Percentiles rank a stretch among this genome's conserved stretches.
These are phyloP conservation scores for Russula ochroleuca DNA, from an alignment of 768 basidiomycete species.

Conservation along the genomic window DNA sequence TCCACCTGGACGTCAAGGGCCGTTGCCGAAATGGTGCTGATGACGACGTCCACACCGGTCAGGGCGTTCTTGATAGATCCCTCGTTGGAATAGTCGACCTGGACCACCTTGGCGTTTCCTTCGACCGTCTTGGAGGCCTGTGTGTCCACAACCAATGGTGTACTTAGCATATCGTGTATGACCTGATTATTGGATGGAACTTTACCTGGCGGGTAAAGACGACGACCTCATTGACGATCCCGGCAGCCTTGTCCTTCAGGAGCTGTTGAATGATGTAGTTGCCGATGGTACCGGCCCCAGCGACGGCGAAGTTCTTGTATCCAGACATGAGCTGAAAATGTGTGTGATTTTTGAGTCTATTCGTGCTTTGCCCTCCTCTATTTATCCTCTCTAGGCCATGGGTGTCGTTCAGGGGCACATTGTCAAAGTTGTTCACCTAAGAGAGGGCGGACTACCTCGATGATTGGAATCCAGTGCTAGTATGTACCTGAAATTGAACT, in stretches of 20 bases:
- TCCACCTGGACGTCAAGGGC: constrained; percentile 4
- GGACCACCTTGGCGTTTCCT: constrained; percentile 9
- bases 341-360: background rate
- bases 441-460: background rate
- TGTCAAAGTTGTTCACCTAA: constrained; percentile 1
- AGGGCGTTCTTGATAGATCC: constrained; percentile 14
- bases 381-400: background rate
- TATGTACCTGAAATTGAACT: background rate
- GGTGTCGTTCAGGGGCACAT: background rate
- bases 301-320: constrained; percentile 24
- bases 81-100: constrained; percentile 20
- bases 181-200: background rate
- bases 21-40: constrained; percentile 5
- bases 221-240: constrained; percentile 17
- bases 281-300: constrained; percentile 23
- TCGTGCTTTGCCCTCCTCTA: background rate
- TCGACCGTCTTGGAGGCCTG: constrained; percentile 30
- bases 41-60: constrained; percentile 20
- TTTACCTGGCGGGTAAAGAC: constrained; percentile 25
- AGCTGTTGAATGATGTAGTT: constrained; percentile 19
- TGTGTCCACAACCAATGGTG: background rate
- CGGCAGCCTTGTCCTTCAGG: constrained; percentile 18
- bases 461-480: no score
- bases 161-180: background rate
- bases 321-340: constrained; percentile 15